Conservation (phyloP, 2,329 filamentous ascomycete species). For the Botryosphaeria dothidea region DNA sequence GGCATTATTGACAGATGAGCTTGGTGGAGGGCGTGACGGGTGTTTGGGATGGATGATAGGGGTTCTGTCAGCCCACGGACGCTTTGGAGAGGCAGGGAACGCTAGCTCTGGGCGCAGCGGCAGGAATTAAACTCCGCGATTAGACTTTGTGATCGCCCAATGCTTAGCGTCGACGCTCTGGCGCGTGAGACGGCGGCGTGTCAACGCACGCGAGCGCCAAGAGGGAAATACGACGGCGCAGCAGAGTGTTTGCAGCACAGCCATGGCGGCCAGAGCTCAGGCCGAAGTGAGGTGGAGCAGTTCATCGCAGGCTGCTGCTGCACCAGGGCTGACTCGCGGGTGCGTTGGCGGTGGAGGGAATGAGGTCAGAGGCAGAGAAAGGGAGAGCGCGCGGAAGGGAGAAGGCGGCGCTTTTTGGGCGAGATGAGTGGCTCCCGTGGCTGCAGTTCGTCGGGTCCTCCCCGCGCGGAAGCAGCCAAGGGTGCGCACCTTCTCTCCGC, state of each 20-base stretch:
- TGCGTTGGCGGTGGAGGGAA: no score
- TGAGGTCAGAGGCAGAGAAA: no score
- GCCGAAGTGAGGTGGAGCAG: background rate
- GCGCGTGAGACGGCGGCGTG: conserved; percentile 5
- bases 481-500: no score
- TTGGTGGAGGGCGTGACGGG: background rate
- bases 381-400: no score
- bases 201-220: background rate
- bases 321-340: no score
- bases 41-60: background rate
- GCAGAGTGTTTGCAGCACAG: background rate
- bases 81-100: background rate
- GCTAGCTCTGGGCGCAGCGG: background rate
- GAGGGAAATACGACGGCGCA: background rate
- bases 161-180: background rate
- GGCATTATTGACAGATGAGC: background rate
- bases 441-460: background rate
- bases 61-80: background rate
- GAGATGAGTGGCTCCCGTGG: background rate
- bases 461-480: no score
- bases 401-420: no score
- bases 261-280: background rate
- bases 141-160: conserved; percentile 1
- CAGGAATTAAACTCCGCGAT: background rate
- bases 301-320: background rate